These are phyloP conservation scores for Pinus taeda DNA, from an alignment of 75 land plant genomes.

Conservation along the genomic window DNA sequence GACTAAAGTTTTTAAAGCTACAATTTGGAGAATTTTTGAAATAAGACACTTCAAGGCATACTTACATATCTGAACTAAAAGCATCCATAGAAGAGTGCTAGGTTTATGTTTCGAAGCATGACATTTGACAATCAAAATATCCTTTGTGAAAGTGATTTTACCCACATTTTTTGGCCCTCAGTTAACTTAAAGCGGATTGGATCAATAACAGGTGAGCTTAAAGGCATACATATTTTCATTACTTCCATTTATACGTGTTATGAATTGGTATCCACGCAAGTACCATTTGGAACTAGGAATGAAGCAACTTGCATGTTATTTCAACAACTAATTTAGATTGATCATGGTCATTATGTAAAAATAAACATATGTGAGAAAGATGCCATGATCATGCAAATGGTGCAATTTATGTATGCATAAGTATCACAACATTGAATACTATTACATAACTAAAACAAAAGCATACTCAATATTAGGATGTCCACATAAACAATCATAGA, in stretches of 20 bases:
- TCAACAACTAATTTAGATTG: conserved; percentile 91
- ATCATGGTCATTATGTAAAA: conserved; percentile 94
- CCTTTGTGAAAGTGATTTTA: conserved; percentile 17
- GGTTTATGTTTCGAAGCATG: background rate
- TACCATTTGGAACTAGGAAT: conserved; percentile 72
- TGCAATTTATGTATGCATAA: background rate
- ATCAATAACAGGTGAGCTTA: conserved; percentile 90
- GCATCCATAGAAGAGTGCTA: background rate
- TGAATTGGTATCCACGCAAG: conserved; percentile 76
- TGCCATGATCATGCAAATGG: background rate
- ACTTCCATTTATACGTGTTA: conserved; percentile 99
- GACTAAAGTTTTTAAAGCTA: background rate
- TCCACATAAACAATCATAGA: background rate
- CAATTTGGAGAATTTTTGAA: background rate
- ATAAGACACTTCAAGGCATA: background rate
- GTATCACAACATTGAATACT: background rate
- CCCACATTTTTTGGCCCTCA: conserved; percentile 98
- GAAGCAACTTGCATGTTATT: too few relatives aligned
- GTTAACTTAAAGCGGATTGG: conserved; percentile 72
- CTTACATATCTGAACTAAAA: background rate
- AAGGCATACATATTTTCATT: conserved; percentile 99
- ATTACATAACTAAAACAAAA: background rate
- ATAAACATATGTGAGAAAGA: background rate
- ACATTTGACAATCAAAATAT: background rate
- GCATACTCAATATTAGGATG: background rate